Evolutionary conservation across 345 rosid genomes (phyloP).

Genomic region (Moringa oleifera): DNA sequence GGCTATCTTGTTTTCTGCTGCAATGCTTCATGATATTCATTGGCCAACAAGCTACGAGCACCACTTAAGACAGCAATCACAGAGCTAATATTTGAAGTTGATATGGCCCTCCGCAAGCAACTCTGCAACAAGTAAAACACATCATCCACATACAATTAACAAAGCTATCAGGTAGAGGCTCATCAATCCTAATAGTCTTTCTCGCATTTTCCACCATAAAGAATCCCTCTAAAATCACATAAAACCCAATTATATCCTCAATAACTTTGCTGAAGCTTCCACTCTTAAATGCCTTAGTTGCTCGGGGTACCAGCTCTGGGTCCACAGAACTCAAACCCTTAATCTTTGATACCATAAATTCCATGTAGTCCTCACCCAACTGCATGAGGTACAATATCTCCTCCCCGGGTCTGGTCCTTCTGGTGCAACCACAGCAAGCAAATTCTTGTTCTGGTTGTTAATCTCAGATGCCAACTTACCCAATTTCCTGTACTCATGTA

Average conservation of each 20-base stretch:
- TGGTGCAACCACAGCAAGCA: conserved; percentile 64
- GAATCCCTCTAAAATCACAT: conserved; percentile 94
- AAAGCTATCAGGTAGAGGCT: conserved; percentile 87
- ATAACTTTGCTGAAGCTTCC: conserved; percentile 79
- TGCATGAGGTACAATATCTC: conserved; percentile 87
- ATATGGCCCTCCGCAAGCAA: conserved; percentile 82
- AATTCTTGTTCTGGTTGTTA: conserved; percentile 66
- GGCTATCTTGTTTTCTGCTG: conserved; percentile 89
- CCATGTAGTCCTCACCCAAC: conserved; percentile 86
- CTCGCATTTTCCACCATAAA: conserved; percentile 98
- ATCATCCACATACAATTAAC: conserved; percentile 94
- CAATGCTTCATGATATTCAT: conserved; percentile 90
- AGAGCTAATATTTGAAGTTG: conserved; percentile 80
- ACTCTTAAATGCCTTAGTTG: conserved; percentile 81
- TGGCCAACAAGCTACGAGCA: conserved; percentile 75
- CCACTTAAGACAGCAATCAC: conserved; percentile 86
- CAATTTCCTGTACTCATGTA: conserved; percentile 83
- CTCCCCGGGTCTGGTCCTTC: conserved; percentile 93
- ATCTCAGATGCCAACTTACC: conserved; percentile 77
- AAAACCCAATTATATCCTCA: conserved; percentile 87
- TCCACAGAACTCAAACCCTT: conserved; percentile 78
- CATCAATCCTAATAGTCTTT: conserved; percentile 91
- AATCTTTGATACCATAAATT: conserved; percentile 89
- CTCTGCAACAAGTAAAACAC: conserved; percentile 92
- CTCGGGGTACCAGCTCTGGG: conserved; percentile 78